Evolutionary conservation across 805 yeast species (phyloP).

Genomic region (Tetrapisispora iriomotensis): DNA sequence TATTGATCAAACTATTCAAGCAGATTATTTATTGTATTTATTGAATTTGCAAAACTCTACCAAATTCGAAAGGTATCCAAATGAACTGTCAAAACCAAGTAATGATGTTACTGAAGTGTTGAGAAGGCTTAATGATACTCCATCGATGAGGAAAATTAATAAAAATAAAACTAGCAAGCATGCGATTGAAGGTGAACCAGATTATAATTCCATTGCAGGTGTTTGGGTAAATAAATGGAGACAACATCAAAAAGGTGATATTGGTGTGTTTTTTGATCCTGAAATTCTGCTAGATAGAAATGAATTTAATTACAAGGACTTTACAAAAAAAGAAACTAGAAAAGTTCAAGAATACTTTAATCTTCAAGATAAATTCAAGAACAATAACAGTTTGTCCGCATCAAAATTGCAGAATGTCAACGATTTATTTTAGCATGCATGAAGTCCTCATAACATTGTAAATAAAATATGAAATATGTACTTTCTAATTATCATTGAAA

Average conservation of each 20-base stretch:
- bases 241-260: constrained; percentile 45
- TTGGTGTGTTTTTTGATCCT: constrained; percentile 23
- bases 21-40: constrained; percentile 71
- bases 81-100: constrained; percentile 42
- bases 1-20: constrained; percentile 78
- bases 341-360: neutral
- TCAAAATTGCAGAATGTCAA: neutral
- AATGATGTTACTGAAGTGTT: constrained; percentile 57
- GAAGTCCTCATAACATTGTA: neutral
- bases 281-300: constrained; percentile 13
- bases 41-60: constrained; percentile 45
- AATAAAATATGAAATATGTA: neutral
- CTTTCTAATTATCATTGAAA: too few relatives aligned
- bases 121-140: constrained; percentile 13
- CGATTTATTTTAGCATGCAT: neutral
- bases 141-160: constrained; percentile 30
- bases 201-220: constrained; percentile 52
- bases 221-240: constrained; percentile 55
- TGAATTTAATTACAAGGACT: constrained; percentile 14
- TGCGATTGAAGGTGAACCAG: constrained; percentile 28
- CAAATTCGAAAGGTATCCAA: constrained; percentile 9
- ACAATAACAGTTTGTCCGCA: neutral
- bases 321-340: constrained; percentile 4
- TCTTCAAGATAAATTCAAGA: neutral
- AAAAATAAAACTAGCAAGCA: constrained; percentile 11